Evolutionary conservation across 2,329 filamentous ascomycete genomes (phyloP), one percentile per base, ranked within the genome.

Genomic region (Hymenoscyphus occultus): DNA sequence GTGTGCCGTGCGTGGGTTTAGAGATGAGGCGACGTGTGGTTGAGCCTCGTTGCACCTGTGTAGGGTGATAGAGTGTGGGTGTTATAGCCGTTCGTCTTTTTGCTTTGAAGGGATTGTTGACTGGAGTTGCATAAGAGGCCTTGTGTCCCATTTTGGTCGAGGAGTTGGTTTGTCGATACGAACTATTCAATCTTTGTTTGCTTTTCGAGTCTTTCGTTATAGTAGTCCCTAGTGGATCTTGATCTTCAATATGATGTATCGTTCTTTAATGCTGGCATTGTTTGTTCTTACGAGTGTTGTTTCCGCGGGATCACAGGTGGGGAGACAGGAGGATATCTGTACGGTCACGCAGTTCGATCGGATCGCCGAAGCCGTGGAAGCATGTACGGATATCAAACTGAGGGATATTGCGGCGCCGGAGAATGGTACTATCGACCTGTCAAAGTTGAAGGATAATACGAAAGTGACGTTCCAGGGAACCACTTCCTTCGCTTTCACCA

Each of bases 381-480:
- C 78, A 5, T 89, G 86, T 76, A 79, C 82, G 5, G 78, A 77
- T 57, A 86, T 89, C 66, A 76, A 80, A 12, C 77, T 89, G n/a
- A 79, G 79, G 65, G 78, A 80, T 67, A 81, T 89, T 54, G 75
- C 76, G n/a, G 85, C 87, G 12, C 86, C 86, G 3, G 79, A 83
- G 2, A 83, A 83, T 32, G 77, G 78, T 35, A 86, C 83, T 5
- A 80, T 89, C 2, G 83, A 88, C 71, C 74, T 88, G 60, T 82
- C 84, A 9, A 77, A 79, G 39, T 77, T 87, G 56, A 78, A 80
- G 16, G 73, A 77, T 22, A 82, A 81, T 66, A 83, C 84, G 14
- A 80, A 73, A 32, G 80, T 90, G 66, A 86, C 83, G 66, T 90
- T 90, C 76, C 77, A 84, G 61, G 88, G 88, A 32, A 84, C 79